Percentiles rank a stretch among this genome's conserved stretches.
phyloP scores from a whole-genome alignment of 2,329 filamentous ascomycete species.

The Elsinoe arachidis region DNA sequence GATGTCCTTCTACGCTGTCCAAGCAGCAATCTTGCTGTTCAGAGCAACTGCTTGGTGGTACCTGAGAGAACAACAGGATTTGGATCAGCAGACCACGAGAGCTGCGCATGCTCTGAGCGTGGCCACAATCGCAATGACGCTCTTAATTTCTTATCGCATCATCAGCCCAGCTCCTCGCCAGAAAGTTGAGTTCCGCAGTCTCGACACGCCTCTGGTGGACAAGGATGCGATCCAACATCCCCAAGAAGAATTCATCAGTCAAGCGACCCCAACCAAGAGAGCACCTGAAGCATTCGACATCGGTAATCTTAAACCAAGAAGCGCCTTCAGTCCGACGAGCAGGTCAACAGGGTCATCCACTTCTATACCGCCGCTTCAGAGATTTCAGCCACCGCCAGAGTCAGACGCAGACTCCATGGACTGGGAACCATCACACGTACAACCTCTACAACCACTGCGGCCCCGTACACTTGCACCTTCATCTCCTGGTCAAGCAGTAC shows the following conservation, averaged over 20 bases:
- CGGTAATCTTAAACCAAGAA: slow-evolving; percentile 24
- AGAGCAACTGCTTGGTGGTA: slow-evolving; percentile 38
- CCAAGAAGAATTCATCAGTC: slow-evolving; percentile 29
- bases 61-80: slow-evolving; percentile 19
- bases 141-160: slow-evolving; percentile 14
- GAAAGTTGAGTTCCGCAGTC: slow-evolving; percentile 14
- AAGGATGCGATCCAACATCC: slow-evolving; percentile 25
- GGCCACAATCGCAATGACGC: slow-evolving; percentile 39
- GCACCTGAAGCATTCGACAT: slow-evolving; percentile 25
- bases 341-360: slow-evolving; percentile 12
- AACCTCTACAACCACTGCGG: background rate
- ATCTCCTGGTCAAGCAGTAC: background rate
- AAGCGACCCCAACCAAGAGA: background rate
- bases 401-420: slow-evolving; percentile 56
- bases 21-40: slow-evolving; percentile 50
- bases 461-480: background rate
- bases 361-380: slow-evolving; percentile 15
- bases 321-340: background rate
- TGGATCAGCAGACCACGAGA: slow-evolving; percentile 21
- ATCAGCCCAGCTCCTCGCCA: slow-evolving; percentile 4
- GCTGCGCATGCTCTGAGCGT: slow-evolving; percentile 49
- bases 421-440: slow-evolving; percentile 47
- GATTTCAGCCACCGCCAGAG: slow-evolving; percentile 18
- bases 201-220: slow-evolving; percentile 13
- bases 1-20: slow-evolving; percentile 57